phyloP scores from a whole-genome alignment of 331 rosid genomes.

The Pyrus hybrid region DNA sequence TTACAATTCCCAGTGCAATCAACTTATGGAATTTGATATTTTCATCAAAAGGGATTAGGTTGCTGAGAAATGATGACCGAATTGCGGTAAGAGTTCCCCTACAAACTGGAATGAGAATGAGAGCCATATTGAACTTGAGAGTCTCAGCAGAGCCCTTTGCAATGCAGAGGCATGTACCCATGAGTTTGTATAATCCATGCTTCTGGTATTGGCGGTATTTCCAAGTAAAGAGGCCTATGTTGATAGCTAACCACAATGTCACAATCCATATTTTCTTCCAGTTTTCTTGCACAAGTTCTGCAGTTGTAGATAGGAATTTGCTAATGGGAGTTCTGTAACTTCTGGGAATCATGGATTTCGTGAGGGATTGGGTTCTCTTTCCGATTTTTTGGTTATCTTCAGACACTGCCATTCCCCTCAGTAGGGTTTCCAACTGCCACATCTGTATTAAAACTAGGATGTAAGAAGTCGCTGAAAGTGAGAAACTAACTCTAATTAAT shows the following conservation, averaged over 20 bases:
- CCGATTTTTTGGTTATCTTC: slow-evolving; percentile 31
- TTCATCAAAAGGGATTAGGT: slow-evolving; percentile 73
- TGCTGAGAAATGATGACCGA: slow-evolving; percentile 47
- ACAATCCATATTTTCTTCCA: slow-evolving; percentile 77
- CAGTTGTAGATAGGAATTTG: slow-evolving; percentile 16
- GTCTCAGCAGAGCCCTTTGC: slow-evolving; percentile 98
- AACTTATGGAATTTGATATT: slow-evolving; percentile 72
- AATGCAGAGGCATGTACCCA: slow-evolving; percentile 68
- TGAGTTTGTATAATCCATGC: slow-evolving; percentile 38
- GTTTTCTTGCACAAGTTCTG: slow-evolving; percentile 29
- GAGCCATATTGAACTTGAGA: slow-evolving; percentile 92
- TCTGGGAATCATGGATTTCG: slow-evolving; percentile 47
- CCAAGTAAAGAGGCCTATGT: slow-evolving; percentile 49
- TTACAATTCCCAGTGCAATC: slow-evolving; percentile 48
- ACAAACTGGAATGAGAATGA: slow-evolving; percentile 77
- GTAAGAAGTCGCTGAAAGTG: neutral
- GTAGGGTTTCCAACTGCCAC: slow-evolving; percentile 70
- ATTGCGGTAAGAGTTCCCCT: slow-evolving; percentile 65
- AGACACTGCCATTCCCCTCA: slow-evolving; percentile 46
- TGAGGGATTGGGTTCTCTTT: slow-evolving; percentile 24
- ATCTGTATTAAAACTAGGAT: slow-evolving; percentile 37
- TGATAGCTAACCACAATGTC: slow-evolving; percentile 49
- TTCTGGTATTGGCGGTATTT: slow-evolving; percentile 53
- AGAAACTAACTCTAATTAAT: neutral
- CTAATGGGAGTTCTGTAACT: slow-evolving; percentile 48